Conservation (phyloP, 305 asterid genomes). For the Stenogyne calaminthoides region DNA sequence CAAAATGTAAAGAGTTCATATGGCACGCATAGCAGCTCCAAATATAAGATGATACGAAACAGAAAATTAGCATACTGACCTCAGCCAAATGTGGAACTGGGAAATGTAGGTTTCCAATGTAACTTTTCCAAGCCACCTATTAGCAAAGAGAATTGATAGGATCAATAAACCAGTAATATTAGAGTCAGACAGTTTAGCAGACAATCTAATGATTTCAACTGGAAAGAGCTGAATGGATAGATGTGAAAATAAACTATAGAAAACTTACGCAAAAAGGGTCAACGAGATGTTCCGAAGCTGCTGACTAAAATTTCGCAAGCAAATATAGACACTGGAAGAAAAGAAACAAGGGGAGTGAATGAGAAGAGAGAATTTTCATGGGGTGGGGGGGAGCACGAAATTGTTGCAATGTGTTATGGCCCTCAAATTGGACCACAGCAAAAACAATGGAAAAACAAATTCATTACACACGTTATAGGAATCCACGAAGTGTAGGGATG, state of each 20-base stretch:
- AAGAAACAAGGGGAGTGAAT: slow-evolving; percentile 22
- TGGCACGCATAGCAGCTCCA: not conserved
- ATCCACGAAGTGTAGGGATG: slow-evolving; percentile 99
- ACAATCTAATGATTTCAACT: not conserved
- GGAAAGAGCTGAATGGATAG: not conserved
- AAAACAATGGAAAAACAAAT: not conserved
- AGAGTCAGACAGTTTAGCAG: not conserved
- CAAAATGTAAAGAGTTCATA: not conserved
- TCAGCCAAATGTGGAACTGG: slow-evolving; percentile 99
- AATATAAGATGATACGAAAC: not conserved
- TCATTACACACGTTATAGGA: slow-evolving; percentile 78
- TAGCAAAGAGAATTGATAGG: slow-evolving; percentile 21
- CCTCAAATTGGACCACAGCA: not conserved
- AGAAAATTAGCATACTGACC: slow-evolving; percentile 41
- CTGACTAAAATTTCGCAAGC: slow-evolving; percentile 88
- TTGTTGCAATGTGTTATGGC: slow-evolving; percentile 9
- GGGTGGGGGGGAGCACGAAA: not conserved
- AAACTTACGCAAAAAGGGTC: slow-evolving; percentile 97
- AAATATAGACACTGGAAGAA: slow-evolving; percentile 72
- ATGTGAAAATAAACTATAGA: not conserved
- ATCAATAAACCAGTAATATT: not conserved
- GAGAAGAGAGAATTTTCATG: slow-evolving; percentile 20
- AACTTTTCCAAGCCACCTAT: slow-evolving; percentile 98
- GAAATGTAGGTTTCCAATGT: slow-evolving; percentile 96
- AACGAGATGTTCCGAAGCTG: slow-evolving; percentile 75